These are phyloP conservation scores for Cladosporium velox DNA, from an alignment of 2,329 filamentous ascomycete genomes.

Conservation along the genomic window DNA sequence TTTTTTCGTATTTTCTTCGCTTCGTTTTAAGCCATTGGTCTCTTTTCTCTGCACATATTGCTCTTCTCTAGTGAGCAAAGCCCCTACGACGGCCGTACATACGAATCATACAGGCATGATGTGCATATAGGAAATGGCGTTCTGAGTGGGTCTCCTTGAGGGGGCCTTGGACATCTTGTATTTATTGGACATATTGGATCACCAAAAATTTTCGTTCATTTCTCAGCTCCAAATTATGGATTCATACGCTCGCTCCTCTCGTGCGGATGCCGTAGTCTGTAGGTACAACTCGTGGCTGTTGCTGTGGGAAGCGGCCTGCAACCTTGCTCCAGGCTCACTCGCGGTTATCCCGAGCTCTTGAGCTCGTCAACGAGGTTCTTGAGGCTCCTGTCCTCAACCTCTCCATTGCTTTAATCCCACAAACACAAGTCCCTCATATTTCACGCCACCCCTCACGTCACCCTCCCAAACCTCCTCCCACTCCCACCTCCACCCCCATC, in stretches of 20 bases:
- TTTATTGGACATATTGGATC: not conserved
- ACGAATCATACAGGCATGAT: conserved; percentile 1
- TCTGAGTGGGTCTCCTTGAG: not conserved
- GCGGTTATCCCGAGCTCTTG: not conserved
- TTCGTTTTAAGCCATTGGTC: too few species aligned
- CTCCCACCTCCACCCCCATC: conserved; percentile 24
- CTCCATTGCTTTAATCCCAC: not conserved
- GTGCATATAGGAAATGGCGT: not conserved
- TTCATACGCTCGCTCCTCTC: not conserved
- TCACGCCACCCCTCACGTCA: conserved; percentile 1
- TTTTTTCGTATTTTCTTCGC: not conserved
- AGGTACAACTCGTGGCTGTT: not conserved
- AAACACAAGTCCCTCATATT: not conserved
- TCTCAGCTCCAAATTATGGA: too few species aligned
- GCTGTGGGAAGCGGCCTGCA: not conserved
- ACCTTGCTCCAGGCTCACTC: not conserved
- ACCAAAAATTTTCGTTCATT: not conserved
- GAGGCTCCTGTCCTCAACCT: not conserved
- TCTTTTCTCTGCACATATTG: not conserved
- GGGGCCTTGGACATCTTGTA: not conserved
- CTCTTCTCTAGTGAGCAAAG: not conserved
- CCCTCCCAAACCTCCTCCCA: conserved; percentile 9
- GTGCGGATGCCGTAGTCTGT: not conserved
- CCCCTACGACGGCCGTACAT: not conserved
- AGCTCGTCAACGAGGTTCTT: not conserved